Base-by-base conservation (phyloP, 805 yeast species). In the Saccharomyces kudriavzevii region DNA sequence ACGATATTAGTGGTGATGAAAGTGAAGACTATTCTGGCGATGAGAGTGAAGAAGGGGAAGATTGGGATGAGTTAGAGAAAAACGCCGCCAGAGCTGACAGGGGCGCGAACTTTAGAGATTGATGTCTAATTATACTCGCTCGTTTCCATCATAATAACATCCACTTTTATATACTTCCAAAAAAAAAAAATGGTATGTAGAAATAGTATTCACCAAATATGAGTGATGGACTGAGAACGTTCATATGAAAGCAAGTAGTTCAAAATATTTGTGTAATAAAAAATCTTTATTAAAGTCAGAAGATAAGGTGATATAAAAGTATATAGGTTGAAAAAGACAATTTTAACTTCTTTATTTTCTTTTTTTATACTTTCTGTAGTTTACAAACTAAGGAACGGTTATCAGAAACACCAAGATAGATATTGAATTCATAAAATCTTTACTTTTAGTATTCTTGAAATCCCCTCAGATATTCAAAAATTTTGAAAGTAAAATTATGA, bases 61-160 rank as follows among this genome's bases (percentile, higher is more conserved):
- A 70, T 52, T 70, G 74, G 74, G 74, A 70, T 56, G 73, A 69
- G 51, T 53, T 70, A 46, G 74, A 70, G 52, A 68, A 67, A 58
- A 70, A 68, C 54, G 74, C 74, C 26, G 72, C 73, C 4, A 72
- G 68, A 49, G 75, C 73, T 26, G 74, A 71, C 49, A 68, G 70
- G 54, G 61, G 53, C 11, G 69, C 68, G 52, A 60, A 46, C 25
- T 61, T 57, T 47, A 57, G 53, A 49, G 73, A 65, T 50, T 66
- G 49, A 24, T 17, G 24, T 35, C 47, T 13, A 13, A 13, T 46
- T 31, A 27, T 17, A 20, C 25, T 43, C 14, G 10, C 25, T 11
- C 11, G 27, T 13, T 14, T 48, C 5, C 10, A 28, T 5, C 20
- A n/a, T 2, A n/a, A 27, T 27, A 27, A 35, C 10, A 17, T 8